A percentile compares a stretch with the other conserved stretches of the same genome.
These are phyloP conservation scores for Simmondsia chinensis DNA, from an alignment of 148 eudicot genomes.

Conservation along the genomic window DNA sequence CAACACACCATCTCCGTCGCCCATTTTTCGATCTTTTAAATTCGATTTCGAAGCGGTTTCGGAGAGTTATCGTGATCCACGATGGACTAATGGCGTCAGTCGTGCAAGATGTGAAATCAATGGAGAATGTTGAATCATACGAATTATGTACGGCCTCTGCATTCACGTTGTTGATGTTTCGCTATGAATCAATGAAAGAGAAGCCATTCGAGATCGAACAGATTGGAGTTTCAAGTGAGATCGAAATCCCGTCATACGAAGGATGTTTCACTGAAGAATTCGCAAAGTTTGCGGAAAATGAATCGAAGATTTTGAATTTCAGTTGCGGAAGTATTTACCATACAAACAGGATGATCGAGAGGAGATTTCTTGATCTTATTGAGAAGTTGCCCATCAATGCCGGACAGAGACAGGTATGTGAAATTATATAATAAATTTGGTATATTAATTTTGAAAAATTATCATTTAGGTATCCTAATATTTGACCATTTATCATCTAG, in stretches of 20 bases:
- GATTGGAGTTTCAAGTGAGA: constrained; percentile 8
- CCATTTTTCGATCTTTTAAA: constrained; percentile 18
- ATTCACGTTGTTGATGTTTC: constrained; percentile 15
- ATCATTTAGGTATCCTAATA: no score
- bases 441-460: no score
- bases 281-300: not conserved
- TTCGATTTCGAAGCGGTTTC: constrained; percentile 10
- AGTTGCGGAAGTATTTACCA: constrained; percentile 24
- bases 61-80: constrained; percentile 26
- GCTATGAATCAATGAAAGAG: no score
- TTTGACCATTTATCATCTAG: no score
- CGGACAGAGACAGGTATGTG: no score
- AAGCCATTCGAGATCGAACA: constrained; percentile 18
- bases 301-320: constrained; percentile 1
- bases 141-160: constrained; percentile 27
- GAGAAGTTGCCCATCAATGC: not conserved
- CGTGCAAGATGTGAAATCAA: constrained; percentile 21
- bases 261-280: constrained; percentile 16
- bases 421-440: no score
- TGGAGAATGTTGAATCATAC: constrained; percentile 38
- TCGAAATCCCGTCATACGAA: constrained; percentile 15
- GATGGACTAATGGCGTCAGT: constrained; percentile 32
- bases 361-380: constrained; percentile 16
- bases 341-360: constrained; percentile 21
- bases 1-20: constrained; percentile 15